Base-by-base conservation (phyloP, 2,329 filamentous ascomycete genomes). In the Dactylellina sp. region DNA sequence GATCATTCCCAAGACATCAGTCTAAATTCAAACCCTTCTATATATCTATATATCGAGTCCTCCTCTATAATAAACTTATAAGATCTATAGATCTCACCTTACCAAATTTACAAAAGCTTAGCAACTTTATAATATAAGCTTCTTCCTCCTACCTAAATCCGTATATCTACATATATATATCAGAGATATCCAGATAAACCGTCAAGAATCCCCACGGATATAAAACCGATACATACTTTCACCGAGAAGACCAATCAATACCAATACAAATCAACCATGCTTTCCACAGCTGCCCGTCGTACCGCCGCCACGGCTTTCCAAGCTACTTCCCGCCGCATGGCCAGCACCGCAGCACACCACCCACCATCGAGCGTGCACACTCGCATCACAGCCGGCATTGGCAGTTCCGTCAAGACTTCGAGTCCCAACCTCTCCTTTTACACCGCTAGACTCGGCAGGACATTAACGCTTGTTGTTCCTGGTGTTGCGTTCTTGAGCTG, bases 401-500 rank as follows among this genome's bases (percentile, higher is more conserved):
- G 47, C 16, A 61, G 60, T 57, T 7, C 18, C 39, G 37, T 61
- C 20, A 64, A 61, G 25, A 5, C 18, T 14, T 55, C 60, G 11
- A 47, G 35, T 35, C 68, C 68, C 18, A 39, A 22, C 5, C 32
- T 72, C 2, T 35, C 24, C 6, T 72, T 72, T 39, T 72, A 72
- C 53, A 65, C 68, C 39, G 68, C 68, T 14, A 52, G 68, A 49
- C 20, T 72, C 7, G 68, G 68, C 3, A 25, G 68, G 24, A 72
- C 68, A 28, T 52, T 72, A 12, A 65, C 53, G 4, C 53, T 72
- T 7, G 60, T 65, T 20, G 20, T 72, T 28, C 68, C 68, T 14
- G 68, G 60, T 64, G 60, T 52, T 14, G 68, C 60, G n/a, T 39
- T 72, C 39, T 24, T 72, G 37, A 59, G 52, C 47, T 72, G 68